phyloP scores from a whole-genome alignment of 352 stramenopile genomes.

The Phytophthora cryptogea region DNA sequence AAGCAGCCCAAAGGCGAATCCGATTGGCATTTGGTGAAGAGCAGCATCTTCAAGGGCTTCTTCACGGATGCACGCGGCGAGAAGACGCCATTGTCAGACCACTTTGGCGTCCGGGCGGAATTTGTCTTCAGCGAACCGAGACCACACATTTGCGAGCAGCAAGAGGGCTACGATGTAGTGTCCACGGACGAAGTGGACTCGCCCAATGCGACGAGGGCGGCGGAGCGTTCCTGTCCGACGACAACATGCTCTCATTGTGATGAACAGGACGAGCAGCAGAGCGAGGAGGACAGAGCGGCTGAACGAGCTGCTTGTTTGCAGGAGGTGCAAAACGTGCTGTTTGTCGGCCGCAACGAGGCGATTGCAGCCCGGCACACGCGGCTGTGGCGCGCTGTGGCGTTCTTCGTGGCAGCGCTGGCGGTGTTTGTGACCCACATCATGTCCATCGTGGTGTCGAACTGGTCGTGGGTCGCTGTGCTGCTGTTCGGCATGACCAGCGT shows the following conservation, averaged over 20 bases:
- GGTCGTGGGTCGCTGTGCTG: conserved; percentile 41
- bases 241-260: conserved; percentile 56
- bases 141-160: conserved; percentile 44
- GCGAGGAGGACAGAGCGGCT: conserved; percentile 26
- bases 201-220: conserved; percentile 4
- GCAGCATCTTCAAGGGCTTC: conserved; percentile 79
- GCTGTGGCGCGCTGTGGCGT: conserved; percentile 38
- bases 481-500: conserved; percentile 41
- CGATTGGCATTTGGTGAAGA: conserved; percentile 57
- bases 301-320: conserved; percentile 38
- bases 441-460: conserved; percentile 37
- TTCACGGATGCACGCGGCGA: conserved; percentile 69
- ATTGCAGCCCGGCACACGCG: conserved; percentile 42
- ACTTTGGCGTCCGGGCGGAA: conserved; percentile 75
- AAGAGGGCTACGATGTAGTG: conserved; percentile 29
- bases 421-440: conserved; percentile 39
- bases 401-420: conserved; percentile 38
- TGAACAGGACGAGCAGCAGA: conserved; percentile 32
- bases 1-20: conserved; percentile 11
- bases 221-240: conserved; percentile 32
- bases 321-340: conserved; percentile 51
- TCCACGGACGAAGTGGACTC: conserved; percentile 24
- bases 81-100: conserved; percentile 72
- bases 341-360: conserved; percentile 46
- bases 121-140: conserved; percentile 55